These are phyloP conservation scores for Ensete glaucum DNA, from an alignment of 176 grass and related monocot species.

Conservation along the genomic window DNA sequence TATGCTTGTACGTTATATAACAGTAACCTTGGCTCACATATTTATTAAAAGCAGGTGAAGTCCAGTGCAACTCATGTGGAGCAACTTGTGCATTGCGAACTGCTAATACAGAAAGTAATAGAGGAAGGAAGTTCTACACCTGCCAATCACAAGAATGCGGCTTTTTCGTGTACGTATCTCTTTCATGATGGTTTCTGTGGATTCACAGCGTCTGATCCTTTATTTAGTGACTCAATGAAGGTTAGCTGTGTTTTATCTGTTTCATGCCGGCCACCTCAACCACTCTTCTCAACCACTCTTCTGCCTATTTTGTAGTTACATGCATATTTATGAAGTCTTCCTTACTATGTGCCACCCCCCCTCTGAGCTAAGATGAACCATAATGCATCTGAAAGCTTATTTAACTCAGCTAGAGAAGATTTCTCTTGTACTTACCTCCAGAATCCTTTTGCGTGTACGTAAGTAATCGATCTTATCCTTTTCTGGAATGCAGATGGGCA, in stretches of 20 bases:
- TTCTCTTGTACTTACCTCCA: not conserved
- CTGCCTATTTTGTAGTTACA: no score
- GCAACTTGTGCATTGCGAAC: constrained; percentile 40
- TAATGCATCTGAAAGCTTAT: not conserved
- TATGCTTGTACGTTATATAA: not conserved
- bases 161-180: constrained; percentile 58
- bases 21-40: not conserved
- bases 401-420: not conserved
- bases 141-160: constrained; percentile 52
- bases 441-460: no score
- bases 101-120: constrained; percentile 79
- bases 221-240: no score
- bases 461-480: no score
- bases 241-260: no score
- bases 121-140: constrained; percentile 85
- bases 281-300: no score
- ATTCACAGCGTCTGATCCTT: not conserved
- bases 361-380: no score
- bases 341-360: not conserved
- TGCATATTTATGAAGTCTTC: not conserved
- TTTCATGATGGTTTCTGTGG: not conserved
- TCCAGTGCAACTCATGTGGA: constrained; percentile 57
- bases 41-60: constrained; percentile 43
- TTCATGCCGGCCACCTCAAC: no score
- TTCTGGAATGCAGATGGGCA: constrained; percentile 58